A percentile compares a stretch with the other conserved stretches of the same genome.
Conservation (phyloP, 495 filamentous ascomycete species). For the Trichocladium antarcticum region DNA sequence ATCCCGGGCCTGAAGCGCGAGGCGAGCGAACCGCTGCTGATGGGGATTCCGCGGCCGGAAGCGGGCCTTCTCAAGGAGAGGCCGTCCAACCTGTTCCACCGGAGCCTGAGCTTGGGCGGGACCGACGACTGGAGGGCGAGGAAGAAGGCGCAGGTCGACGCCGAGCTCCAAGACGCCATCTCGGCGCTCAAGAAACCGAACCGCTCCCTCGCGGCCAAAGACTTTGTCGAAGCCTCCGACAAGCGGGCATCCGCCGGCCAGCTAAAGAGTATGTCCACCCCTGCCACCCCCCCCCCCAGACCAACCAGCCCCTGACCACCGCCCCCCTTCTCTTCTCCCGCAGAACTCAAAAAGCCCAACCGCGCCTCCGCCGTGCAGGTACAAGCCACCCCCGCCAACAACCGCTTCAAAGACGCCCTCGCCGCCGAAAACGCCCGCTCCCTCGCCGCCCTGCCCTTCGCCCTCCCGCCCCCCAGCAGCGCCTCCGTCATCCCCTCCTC, state of each 20-base stretch:
- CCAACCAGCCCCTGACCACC: too few relatives aligned
- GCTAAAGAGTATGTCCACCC: slow-evolving; percentile 28
- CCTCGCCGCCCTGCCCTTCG: slow-evolving; percentile 2
- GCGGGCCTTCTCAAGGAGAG: slow-evolving; percentile 32
- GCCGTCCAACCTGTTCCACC: slow-evolving; percentile 12
- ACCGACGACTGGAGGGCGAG: slow-evolving; percentile 55
- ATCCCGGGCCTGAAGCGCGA: slow-evolving; percentile 53
- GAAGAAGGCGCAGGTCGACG: slow-evolving; percentile 65
- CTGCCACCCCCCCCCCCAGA: neutral
- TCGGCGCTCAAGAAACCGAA: slow-evolving; percentile 77
- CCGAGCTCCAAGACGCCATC: slow-evolving; percentile 77
- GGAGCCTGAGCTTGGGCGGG: slow-evolving; percentile 16
- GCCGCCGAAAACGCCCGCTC: slow-evolving; percentile 8
- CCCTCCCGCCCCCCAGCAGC: slow-evolving; percentile 20
- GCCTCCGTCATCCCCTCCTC: slow-evolving; percentile 28
- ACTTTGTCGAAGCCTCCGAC: slow-evolving; percentile 59
- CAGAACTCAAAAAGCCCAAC: slow-evolving; percentile 55
- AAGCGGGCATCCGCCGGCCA: slow-evolving; percentile 39
- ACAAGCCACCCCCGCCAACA: slow-evolving; percentile 62
- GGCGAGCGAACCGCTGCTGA: slow-evolving; percentile 46
- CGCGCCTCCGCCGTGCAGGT: slow-evolving; percentile 56
- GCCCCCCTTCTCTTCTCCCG: slow-evolving; percentile 17
- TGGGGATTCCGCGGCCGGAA: slow-evolving; percentile 40
- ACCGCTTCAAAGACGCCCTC: slow-evolving; percentile 40
- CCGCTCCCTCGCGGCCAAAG: slow-evolving; percentile 60